phyloP scores from a whole-genome alignment of 371 early-diverging fungal genomes.

The Circinella umbellata region DNA sequence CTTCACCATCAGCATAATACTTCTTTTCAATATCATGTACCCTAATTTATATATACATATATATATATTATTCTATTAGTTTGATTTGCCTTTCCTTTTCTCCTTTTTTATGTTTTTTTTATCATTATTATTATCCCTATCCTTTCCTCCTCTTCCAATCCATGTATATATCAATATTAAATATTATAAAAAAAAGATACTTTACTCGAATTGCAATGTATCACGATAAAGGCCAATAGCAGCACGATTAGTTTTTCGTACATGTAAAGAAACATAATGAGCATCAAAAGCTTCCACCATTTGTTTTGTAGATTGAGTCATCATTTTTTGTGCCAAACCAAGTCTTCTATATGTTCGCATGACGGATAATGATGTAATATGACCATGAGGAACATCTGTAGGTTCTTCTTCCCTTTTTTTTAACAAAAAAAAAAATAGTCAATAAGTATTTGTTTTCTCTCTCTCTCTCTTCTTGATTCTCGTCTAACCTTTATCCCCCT shows the following conservation, averaged over 20 bases:
- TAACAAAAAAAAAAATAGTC: too few species aligned
- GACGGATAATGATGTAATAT: slow-evolving; percentile 96
- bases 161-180: neutral
- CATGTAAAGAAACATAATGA: slow-evolving; percentile 91
- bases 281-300: slow-evolving; percentile 92
- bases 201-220: slow-evolving; percentile 88
- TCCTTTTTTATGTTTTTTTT: neutral
- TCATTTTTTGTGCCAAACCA: slow-evolving; percentile 94
- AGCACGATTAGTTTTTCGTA: slow-evolving; percentile 93
- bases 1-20: slow-evolving; percentile 98
- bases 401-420: slow-evolving; percentile 84
- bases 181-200: neutral
- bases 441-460: neutral
- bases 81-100: neutral
- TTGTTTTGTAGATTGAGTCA: slow-evolving; percentile 89
- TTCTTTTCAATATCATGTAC: slow-evolving; percentile 91
- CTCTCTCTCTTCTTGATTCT: neutral
- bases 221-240: slow-evolving; percentile 92
- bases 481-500: neutral
- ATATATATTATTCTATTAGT: neutral
- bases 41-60: slow-evolving; percentile 55
- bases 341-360: slow-evolving; percentile 95
- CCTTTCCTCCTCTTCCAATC: neutral
- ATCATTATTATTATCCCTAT: neutral
- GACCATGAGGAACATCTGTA: slow-evolving; percentile 83